These are phyloP conservation scores for Populus hybrid DNA, from an alignment of 441 rosid genomes.

Conservation along the genomic window DNA sequence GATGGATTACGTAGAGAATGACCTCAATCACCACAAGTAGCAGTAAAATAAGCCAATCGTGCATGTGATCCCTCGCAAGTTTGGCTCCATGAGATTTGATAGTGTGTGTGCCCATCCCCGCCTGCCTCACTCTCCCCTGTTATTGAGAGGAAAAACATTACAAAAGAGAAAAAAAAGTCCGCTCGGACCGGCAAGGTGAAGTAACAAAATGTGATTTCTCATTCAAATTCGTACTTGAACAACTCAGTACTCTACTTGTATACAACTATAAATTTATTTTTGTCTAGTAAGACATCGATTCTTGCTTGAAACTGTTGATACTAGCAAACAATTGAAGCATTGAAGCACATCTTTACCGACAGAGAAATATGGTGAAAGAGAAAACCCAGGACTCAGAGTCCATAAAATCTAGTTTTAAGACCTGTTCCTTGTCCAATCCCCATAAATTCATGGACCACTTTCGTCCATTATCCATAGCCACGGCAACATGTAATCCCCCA, in stretches of 20 bases:
- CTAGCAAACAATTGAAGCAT: background rate
- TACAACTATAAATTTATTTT: too few species aligned
- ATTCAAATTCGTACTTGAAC: background rate
- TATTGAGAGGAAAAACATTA: background rate
- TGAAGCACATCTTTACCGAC: background rate
- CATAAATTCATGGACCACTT: background rate
- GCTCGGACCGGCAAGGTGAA: too few species aligned
- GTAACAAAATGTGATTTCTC: background rate
- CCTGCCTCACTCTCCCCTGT: constrained; percentile 54
- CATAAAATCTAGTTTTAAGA: background rate
- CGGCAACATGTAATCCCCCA: background rate
- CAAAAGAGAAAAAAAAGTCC: too few species aligned
- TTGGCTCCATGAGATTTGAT: constrained; percentile 64
- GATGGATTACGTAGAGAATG: constrained; percentile 51
- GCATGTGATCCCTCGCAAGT: constrained; percentile 57
- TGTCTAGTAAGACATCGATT: background rate
- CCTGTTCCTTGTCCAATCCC: background rate
- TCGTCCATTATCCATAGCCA: background rate
- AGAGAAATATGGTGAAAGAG: background rate
- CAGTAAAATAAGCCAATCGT: constrained; percentile 80
- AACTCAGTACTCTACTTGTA: too few species aligned
- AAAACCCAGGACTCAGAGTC: background rate
- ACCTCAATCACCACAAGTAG: constrained; percentile 57
- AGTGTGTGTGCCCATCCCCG: constrained; percentile 50
- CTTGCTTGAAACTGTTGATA: background rate